These are phyloP conservation scores for Debaryomyces subglobosus DNA, from an alignment of 1,139 yeast species.

Conservation along the genomic window DNA sequence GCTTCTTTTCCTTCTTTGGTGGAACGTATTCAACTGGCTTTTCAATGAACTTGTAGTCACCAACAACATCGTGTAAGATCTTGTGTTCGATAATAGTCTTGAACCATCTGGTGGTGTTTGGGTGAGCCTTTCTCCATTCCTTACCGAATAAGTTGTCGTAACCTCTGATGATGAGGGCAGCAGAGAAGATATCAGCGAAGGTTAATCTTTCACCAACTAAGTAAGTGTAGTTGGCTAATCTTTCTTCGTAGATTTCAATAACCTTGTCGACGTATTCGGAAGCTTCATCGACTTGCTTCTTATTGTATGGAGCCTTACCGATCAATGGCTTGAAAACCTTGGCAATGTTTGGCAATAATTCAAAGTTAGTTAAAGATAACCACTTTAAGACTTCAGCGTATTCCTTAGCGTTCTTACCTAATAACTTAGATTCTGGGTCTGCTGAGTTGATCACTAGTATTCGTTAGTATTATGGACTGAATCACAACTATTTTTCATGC, in stretches of 20 bases:
- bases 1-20: conserved; percentile 80
- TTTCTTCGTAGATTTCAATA: conserved; percentile 55
- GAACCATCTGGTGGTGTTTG: conserved; percentile 85
- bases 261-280: conserved; percentile 40
- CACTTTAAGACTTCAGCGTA: conserved; percentile 76
- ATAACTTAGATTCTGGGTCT: conserved; percentile 42
- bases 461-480: conserved; percentile 23
- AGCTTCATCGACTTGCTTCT: conserved; percentile 70
- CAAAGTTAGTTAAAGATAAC: conserved; percentile 81
- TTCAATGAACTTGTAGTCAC: conserved; percentile 59
- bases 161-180: conserved; percentile 62
- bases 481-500: neutral
- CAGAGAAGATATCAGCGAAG: conserved; percentile 78
- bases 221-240: conserved; percentile 78
- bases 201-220: conserved; percentile 90
- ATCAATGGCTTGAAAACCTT: conserved; percentile 35
- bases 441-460: conserved; percentile 33
- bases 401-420: conserved; percentile 68
- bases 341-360: conserved; percentile 51
- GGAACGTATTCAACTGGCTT: conserved; percentile 71
- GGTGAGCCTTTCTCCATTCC: conserved; percentile 77
- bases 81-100: conserved; percentile 66
- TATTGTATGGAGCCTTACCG: conserved; percentile 65
- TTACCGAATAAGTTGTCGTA: conserved; percentile 70
- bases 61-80: conserved; percentile 45